Percentiles rank a stretch among this genome's conserved stretches.
phyloP scores from a whole-genome alignment of 306 rosid species.

The Vicia villosa region DNA sequence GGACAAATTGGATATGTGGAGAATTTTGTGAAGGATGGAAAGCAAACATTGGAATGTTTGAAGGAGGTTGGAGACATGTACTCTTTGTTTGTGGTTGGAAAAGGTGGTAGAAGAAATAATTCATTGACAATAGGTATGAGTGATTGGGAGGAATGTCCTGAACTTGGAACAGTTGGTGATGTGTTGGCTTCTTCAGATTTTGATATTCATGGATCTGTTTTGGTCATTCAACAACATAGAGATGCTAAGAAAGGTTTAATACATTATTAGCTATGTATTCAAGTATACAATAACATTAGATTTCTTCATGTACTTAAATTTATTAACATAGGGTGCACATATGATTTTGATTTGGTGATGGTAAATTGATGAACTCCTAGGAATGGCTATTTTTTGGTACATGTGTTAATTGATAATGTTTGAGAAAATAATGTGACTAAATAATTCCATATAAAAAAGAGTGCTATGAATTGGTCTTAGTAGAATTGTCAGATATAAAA shows the following conservation, averaged over 20 bases:
- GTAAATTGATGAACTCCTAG: too few relatives aligned
- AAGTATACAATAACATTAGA: conserved; percentile 26
- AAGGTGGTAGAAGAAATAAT: conserved; percentile 79
- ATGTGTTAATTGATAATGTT: too few relatives aligned
- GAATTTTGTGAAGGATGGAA: conserved; percentile 66
- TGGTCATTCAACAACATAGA: conserved; percentile 85
- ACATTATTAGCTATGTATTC: conserved; percentile 18
- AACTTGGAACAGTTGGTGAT: conserved; percentile 95
- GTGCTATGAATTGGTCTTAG: too few relatives aligned
- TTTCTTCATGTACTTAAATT: conserved; percentile 19
- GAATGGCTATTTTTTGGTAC: too few relatives aligned
- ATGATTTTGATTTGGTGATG: too few relatives aligned
- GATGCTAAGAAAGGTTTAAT: conserved; percentile 56
- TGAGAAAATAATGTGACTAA: too few relatives aligned
- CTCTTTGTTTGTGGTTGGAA: conserved; percentile 80
- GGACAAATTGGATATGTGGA: conserved; percentile 86
- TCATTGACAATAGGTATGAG: conserved; percentile 82
- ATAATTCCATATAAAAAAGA: too few relatives aligned
- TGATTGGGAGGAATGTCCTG: conserved; percentile 98
- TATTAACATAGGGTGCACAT: conserved; percentile 24
- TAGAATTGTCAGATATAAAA: too few relatives aligned
- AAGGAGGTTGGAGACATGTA: conserved; percentile 77
- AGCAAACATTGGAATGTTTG: conserved; percentile 59
- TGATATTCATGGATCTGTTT: conserved; percentile 71
- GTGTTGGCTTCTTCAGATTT: conserved; percentile 87